A percentile compares a stretch with the other conserved stretches of the same genome.
Evolutionary conservation across 2,329 filamentous ascomycete genomes (phyloP).

Genomic region (Aspergillus intermedius): DNA sequence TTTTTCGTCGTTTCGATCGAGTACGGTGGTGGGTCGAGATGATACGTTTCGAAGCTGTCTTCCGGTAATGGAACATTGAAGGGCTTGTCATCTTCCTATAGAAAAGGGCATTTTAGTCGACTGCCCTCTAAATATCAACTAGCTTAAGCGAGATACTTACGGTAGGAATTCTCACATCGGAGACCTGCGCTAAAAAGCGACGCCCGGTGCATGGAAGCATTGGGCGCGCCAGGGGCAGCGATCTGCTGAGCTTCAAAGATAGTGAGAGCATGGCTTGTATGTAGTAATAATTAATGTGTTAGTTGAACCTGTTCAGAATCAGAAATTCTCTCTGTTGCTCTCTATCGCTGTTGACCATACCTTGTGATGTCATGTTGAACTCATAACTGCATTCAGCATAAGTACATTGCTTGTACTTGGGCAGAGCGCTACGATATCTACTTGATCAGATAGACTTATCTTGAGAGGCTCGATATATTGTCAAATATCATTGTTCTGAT

Average conservation of each 20-base stretch:
- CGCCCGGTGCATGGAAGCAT: slow-evolving; percentile 1
- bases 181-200: slow-evolving; percentile 12
- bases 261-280: slow-evolving; percentile 7
- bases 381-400: neutral
- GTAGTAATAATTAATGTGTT: neutral
- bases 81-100: slow-evolving; percentile 75
- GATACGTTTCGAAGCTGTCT: slow-evolving; percentile 96
- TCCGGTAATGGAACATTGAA: slow-evolving; percentile 85
- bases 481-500: no score
- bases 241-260: slow-evolving; percentile 2
- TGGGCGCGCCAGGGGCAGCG: slow-evolving; percentile 1
- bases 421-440: no score
- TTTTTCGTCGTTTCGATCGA: slow-evolving; percentile 85
- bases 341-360: neutral
- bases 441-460: no score
- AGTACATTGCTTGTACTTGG: no score
- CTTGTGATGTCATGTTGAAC: slow-evolving; percentile 6
- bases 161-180: slow-evolving; percentile 8
- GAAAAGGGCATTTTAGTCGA: neutral
- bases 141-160: slow-evolving; percentile 3
- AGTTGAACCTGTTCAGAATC: neutral
- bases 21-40: slow-evolving; percentile 88
- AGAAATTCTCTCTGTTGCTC: neutral
- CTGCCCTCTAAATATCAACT: neutral
- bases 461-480: no score